Conservation (phyloP, 768 basidiomycete species). For the Psilocybe azurescens region DNA sequence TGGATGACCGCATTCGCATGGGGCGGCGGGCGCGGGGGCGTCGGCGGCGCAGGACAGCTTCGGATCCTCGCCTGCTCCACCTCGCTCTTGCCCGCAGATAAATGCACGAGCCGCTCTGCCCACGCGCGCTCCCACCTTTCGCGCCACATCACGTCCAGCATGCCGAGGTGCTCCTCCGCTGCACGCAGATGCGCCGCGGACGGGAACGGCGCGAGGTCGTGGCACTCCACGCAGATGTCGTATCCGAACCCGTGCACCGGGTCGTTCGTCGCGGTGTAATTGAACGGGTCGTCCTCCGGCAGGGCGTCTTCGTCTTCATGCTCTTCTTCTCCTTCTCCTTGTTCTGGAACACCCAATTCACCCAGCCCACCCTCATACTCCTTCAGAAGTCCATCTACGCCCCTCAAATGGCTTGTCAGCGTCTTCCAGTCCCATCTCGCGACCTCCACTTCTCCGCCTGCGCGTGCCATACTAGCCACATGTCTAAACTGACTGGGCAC, state of each 20-base stretch:
- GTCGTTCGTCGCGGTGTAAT: slow-evolving; percentile 45
- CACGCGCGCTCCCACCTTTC: slow-evolving; percentile 43
- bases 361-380: slow-evolving; percentile 14
- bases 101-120: slow-evolving; percentile 23
- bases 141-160: slow-evolving; percentile 71
- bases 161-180: slow-evolving; percentile 75
- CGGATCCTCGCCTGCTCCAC: slow-evolving; percentile 28
- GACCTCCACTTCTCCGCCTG: slow-evolving; percentile 13
- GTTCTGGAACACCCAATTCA: neutral
- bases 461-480: slow-evolving; percentile 23
- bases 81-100: slow-evolving; percentile 9
- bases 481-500: slow-evolving; percentile 30
- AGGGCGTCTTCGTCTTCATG: neutral
- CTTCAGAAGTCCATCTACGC: slow-evolving; percentile 23
- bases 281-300: slow-evolving; percentile 45
- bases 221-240: slow-evolving; percentile 89
- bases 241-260: slow-evolving; percentile 66
- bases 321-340: neutral
- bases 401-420: slow-evolving; percentile 24
- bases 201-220: slow-evolving; percentile 81
- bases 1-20: slow-evolving; percentile 76
- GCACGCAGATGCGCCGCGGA: slow-evolving; percentile 66
- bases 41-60: slow-evolving; percentile 35
- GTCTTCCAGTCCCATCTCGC: slow-evolving; percentile 21
- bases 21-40: slow-evolving; percentile 65